Percentiles rank a stretch among this genome's conserved stretches.
Conservation (phyloP, 257 asterid species). For the Scutellaria minor region DNA sequence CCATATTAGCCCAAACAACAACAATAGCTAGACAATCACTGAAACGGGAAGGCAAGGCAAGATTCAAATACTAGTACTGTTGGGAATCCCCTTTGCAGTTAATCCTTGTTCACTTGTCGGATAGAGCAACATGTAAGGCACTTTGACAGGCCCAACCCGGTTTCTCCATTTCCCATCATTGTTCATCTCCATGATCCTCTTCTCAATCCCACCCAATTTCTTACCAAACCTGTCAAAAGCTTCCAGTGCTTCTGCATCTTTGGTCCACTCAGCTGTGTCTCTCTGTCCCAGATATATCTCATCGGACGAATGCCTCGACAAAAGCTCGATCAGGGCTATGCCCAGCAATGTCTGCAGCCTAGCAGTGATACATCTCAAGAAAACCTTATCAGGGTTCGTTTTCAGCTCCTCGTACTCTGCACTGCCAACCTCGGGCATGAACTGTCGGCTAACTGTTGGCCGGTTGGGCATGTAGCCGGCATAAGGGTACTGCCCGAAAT, state of each 20-base stretch:
- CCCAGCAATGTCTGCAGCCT: constrained; percentile 55
- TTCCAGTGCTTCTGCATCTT: constrained; percentile 34
- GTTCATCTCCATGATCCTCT: constrained; percentile 44
- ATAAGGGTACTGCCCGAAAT: constrained; percentile 56
- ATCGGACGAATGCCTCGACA: constrained; percentile 54
- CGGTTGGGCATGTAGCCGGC: constrained; percentile 59
- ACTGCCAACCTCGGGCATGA: constrained; percentile 51
- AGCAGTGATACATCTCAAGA: constrained; percentile 49
- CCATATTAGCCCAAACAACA: no score
- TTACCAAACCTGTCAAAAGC: constrained; percentile 46
- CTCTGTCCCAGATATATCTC: constrained; percentile 54
- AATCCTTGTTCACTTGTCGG: constrained; percentile 50
- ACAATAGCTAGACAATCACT: no score
- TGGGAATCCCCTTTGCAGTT: constrained; percentile 57
- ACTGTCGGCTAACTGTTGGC: constrained; percentile 53
- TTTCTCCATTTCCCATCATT: constrained; percentile 44
- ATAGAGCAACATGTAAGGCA: constrained; percentile 54
- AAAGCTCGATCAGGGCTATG: constrained; percentile 47
- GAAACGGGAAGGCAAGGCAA: no score
- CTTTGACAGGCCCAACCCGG: constrained; percentile 47
- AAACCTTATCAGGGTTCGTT: constrained; percentile 44
- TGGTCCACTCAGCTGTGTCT: constrained; percentile 49
- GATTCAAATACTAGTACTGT: constrained; percentile 47
- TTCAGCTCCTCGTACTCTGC: constrained; percentile 42
- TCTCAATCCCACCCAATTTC: constrained; percentile 43